Base-by-base conservation (phyloP, 176 grass and related monocot genomes). In the Poa pratensis region DNA sequence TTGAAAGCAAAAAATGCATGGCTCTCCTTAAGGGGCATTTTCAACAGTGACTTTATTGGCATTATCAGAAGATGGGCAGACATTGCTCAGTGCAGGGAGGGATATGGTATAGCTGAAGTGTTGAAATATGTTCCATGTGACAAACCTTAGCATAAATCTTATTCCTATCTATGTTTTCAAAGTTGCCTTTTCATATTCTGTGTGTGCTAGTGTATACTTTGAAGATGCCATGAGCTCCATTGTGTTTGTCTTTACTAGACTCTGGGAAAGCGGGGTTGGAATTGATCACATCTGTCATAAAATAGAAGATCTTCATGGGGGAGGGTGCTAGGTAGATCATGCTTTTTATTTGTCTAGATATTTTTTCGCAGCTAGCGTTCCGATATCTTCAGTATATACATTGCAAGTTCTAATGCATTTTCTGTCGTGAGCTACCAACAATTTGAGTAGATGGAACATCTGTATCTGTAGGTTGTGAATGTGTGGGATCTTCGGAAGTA, bases 41-140 rank as follows among this genome's bases (percentile, higher is more conserved):
- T 93, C 95, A 26, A 64, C 93, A 19, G 87, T 98, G 48, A 98
- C 95, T 76, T 93, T 93, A 32, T 83, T 98, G 73, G 40, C 93
- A 61, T 87, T 98, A 85, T 93, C 95, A 12, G 80, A 93, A 87
- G 95, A 93, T 85, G 93, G 93, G 14, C 76, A 81, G 32, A 91
- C 77, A 77, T 92, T 98, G 84, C 91, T 98, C n/a, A 95, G 95
- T 79, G 88, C 89, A 82, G 93, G 93, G 74, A 91, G 95, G 85
- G 93, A 98, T 78, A 98, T 93, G 88, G 94, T 86, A 89, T 76
- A 68, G 35, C 19, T 78, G 39, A 32, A 80, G 46, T 61, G 46
- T 40, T 79, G 30, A 19, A 45, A 55, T 39, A 10, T 78, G 22
- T 61, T 67, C 5, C 48, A 77, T 77, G 42, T 42, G 32, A 5